Evolutionary conservation across 805 yeast genomes (phyloP).

Genomic region (Debaryomyces tyrocola): DNA sequence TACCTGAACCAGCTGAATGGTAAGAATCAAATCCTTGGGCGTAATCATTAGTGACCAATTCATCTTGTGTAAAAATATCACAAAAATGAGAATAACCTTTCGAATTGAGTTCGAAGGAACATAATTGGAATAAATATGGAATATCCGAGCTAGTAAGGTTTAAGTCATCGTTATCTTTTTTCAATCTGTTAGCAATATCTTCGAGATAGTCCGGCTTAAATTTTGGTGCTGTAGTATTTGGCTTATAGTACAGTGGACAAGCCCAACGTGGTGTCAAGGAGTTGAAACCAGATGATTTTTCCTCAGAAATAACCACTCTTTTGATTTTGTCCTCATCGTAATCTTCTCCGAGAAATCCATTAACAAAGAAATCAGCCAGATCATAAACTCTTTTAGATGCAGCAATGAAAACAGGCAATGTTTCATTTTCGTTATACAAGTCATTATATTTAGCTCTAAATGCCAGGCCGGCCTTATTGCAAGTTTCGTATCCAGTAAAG

Average conservation of each 20-base stretch:
- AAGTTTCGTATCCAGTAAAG: slow-evolving; percentile 49
- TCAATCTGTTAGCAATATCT: slow-evolving; percentile 57
- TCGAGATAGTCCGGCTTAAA: slow-evolving; percentile 36
- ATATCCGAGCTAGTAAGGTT: slow-evolving; percentile 52
- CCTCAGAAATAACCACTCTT: slow-evolving; percentile 42
- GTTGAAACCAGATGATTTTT: slow-evolving; percentile 47
- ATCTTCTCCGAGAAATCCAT: slow-evolving; percentile 51
- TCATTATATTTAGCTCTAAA: slow-evolving; percentile 46
- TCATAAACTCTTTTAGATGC: slow-evolving; percentile 52
- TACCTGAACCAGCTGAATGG: slow-evolving; percentile 62
- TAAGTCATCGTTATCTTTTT: slow-evolving; percentile 50
- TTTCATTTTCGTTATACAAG: slow-evolving; percentile 33
- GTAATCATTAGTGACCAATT: slow-evolving; percentile 62
- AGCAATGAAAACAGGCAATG: slow-evolving; percentile 49
- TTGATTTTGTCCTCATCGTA: slow-evolving; percentile 24
- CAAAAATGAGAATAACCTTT: slow-evolving; percentile 65
- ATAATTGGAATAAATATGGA: slow-evolving; percentile 50
- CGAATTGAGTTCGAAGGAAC: slow-evolving; percentile 72
- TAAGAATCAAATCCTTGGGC: slow-evolving; percentile 54
- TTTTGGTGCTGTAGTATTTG: slow-evolving; percentile 14
- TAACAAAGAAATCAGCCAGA: slow-evolving; percentile 51
- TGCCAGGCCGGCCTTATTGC: slow-evolving; percentile 43
- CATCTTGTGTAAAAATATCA: slow-evolving; percentile 59
- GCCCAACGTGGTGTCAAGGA: slow-evolving; percentile 50
- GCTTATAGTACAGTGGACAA: slow-evolving; percentile 32